Evolutionary conservation across 495 filamentous ascomycete species (phyloP).

Genomic region (Xylaria palmicola): DNA sequence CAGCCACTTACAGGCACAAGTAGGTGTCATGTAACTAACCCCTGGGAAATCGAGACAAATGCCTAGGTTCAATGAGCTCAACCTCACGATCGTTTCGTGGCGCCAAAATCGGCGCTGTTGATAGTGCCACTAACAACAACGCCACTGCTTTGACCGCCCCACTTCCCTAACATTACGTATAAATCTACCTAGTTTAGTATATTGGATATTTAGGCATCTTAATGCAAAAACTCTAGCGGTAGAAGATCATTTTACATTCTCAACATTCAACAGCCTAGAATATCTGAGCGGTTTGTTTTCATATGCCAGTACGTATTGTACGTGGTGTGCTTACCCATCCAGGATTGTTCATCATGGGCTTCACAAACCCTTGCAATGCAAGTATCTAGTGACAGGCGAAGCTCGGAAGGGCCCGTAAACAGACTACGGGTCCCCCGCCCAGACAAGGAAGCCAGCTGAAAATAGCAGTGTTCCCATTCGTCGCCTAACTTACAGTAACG

Average conservation of each 20-base stretch:
- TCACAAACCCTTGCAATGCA: background rate
- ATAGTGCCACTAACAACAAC: background rate
- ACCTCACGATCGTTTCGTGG: background rate
- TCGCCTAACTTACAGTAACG: conserved; percentile 10
- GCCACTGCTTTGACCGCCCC: background rate
- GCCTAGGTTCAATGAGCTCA: no score
- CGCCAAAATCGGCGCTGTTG: background rate
- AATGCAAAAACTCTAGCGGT: no score
- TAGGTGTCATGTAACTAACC: no score
- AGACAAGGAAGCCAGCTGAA: conserved; percentile 11
- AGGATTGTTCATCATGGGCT: background rate
- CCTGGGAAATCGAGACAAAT: no score
- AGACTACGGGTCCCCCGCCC: conserved; percentile 4
- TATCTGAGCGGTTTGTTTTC: background rate
- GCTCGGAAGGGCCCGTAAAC: conserved; percentile 9
- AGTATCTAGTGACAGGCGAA: background rate
- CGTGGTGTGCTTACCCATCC: no score
- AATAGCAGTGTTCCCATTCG: conserved; percentile 16
- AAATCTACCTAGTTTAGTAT: background rate
- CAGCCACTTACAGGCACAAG: no score
- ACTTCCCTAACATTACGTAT: background rate
- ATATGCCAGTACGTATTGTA: no score
- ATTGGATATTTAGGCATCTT: no score
- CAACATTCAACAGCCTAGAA: background rate
- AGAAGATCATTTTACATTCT: no score